phyloP scores from a whole-genome alignment of 164 flowering plant genomes.

The Stephania yunnanensis region DNA sequence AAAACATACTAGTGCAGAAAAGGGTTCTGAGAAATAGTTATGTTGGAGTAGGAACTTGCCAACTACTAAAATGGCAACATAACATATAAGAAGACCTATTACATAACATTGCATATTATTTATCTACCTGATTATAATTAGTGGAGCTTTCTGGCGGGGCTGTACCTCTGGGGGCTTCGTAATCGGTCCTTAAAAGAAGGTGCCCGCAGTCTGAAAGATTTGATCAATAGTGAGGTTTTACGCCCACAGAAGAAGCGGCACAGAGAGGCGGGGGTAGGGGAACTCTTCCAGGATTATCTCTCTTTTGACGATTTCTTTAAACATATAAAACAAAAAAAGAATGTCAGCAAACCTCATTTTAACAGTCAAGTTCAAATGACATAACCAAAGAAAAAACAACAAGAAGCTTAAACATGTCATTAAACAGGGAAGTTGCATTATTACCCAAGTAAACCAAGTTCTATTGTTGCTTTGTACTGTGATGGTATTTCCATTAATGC shows the following conservation, averaged over 20 bases:
- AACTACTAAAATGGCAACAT: too few relatives aligned
- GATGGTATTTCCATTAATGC: constrained; percentile 90
- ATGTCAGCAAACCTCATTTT: neutral
- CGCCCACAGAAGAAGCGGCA: constrained; percentile 23
- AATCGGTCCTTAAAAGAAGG: constrained; percentile 24
- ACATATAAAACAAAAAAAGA: neutral
- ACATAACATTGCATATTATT: too few relatives aligned
- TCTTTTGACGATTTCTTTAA: constrained; percentile 37
- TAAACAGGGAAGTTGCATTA: neutral
- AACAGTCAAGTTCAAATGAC: neutral
- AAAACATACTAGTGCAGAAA: too few relatives aligned
- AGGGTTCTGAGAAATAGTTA: too few relatives aligned
- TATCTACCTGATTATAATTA: constrained; percentile 50
- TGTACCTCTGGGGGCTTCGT: constrained; percentile 22
- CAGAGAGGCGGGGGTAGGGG: constrained; percentile 75
- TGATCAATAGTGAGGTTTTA: constrained; percentile 40
- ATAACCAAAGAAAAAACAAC: neutral
- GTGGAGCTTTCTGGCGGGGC: constrained; percentile 54
- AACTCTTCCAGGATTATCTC: constrained; percentile 44
- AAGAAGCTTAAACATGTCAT: neutral
- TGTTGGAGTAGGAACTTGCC: too few relatives aligned
- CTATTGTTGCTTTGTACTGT: constrained; percentile 83
- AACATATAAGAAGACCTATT: too few relatives aligned
- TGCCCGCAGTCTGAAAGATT: constrained; percentile 34
- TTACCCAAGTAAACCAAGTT: constrained; percentile 71